Evolutionary conservation across 495 filamentous ascomycete genomes (phyloP).

Genomic region (Penicillium flavigenum): DNA sequence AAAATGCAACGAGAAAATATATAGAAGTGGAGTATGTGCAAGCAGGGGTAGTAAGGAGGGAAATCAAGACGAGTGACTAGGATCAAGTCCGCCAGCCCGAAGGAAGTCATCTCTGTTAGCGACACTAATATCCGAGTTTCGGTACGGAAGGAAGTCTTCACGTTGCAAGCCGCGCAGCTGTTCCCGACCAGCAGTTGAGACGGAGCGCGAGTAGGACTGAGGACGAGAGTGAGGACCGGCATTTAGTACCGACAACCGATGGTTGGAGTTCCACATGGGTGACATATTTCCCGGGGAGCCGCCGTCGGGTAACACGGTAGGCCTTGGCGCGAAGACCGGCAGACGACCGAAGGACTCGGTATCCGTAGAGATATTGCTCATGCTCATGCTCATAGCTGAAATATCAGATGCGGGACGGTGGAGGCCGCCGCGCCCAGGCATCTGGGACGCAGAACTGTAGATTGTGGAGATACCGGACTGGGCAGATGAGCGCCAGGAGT

Average conservation of each 20-base stretch:
- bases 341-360: conserved; percentile 35
- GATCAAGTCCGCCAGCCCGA: conserved; percentile 22
- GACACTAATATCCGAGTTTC: conserved; percentile 44
- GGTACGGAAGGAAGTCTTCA: conserved; percentile 41
- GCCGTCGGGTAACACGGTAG: conserved; percentile 20
- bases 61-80: not conserved
- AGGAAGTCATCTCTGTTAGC: conserved; percentile 45
- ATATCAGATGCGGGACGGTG: conserved; percentile 30
- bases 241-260: conserved; percentile 16
- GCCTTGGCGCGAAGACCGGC: conserved; percentile 41
- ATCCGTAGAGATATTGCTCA: conserved; percentile 38
- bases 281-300: conserved; percentile 19
- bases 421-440: conserved; percentile 23
- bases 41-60: not conserved
- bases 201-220: conserved; percentile 26
- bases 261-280: conserved; percentile 15
- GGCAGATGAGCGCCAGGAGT: conserved; percentile 44
- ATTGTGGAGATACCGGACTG: conserved; percentile 38
- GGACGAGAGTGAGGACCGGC: conserved; percentile 20
- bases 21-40: conserved; percentile 11
- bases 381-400: conserved; percentile 34
- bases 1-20: conserved; percentile 4
- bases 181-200: conserved; percentile 38
- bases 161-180: conserved; percentile 40
- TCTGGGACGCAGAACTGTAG: conserved; percentile 33